A percentile compares a stretch with the other conserved stretches of the same genome.
Evolutionary conservation across 1,139 yeast species (phyloP).

Genomic region (Hyphopichia burtonii): DNA sequence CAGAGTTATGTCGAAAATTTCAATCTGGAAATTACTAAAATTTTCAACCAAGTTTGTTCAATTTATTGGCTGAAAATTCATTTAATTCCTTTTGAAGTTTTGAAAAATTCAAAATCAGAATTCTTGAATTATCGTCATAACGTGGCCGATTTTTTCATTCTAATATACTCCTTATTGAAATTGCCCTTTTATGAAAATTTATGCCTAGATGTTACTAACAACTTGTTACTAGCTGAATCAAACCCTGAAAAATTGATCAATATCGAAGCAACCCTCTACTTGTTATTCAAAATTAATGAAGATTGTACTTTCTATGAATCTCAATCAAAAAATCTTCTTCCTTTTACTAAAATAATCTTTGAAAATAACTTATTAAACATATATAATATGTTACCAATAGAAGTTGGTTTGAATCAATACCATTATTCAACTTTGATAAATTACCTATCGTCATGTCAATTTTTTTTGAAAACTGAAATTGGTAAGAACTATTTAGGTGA

Average conservation of each 20-base stretch:
- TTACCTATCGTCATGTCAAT: slow-evolving; percentile 54
- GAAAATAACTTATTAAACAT: slow-evolving; percentile 21
- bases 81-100: slow-evolving; percentile 20
- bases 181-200: slow-evolving; percentile 52
- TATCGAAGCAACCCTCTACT: slow-evolving; percentile 68
- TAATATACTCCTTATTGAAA: slow-evolving; percentile 65
- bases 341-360: slow-evolving; percentile 27
- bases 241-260: slow-evolving; percentile 20
- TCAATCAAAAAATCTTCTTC: slow-evolving; percentile 22
- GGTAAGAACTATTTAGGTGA: slow-evolving; percentile 42
- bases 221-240: slow-evolving; percentile 23
- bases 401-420: slow-evolving; percentile 5
- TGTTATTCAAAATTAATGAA: slow-evolving; percentile 54
- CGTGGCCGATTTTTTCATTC: slow-evolving; percentile 73
- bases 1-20: slow-evolving; percentile 17
- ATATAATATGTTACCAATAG: slow-evolving; percentile 13
- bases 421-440: slow-evolving; percentile 46
- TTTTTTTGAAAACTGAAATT: slow-evolving; percentile 43
- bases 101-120: slow-evolving; percentile 34
- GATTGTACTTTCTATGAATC: slow-evolving; percentile 49
- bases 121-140: slow-evolving; percentile 69
- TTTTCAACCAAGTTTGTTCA: slow-evolving; percentile 47
- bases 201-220: slow-evolving; percentile 17
- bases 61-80: slow-evolving; percentile 66
- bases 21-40: slow-evolving; percentile 24